Percentiles rank a stretch among this genome's conserved stretches.
These are phyloP conservation scores for Umbelopsis vinacea DNA, from an alignment of 192 early-diverging fungal species.

Conservation along the genomic window DNA sequence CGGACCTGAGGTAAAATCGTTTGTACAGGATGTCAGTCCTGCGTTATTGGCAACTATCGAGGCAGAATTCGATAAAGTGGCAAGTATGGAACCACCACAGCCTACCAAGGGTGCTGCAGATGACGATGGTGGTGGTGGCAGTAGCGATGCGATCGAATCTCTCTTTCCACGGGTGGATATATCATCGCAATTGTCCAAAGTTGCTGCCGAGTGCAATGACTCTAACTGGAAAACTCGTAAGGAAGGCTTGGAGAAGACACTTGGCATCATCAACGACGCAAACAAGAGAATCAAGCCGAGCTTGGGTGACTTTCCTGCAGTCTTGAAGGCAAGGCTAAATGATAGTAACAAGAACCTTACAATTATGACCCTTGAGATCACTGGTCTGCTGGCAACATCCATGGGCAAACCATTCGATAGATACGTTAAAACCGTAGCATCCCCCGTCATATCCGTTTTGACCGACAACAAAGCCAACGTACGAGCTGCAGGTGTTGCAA, in stretches of 20 bases:
- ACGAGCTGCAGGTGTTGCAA: slow-evolving; percentile 72
- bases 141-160: slow-evolving; percentile 73
- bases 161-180: slow-evolving; percentile 91
- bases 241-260: slow-evolving; percentile 85
- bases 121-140: slow-evolving; percentile 19
- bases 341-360: slow-evolving; percentile 94
- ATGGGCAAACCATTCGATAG: slow-evolving; percentile 89
- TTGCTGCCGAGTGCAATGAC: slow-evolving; percentile 70
- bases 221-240: slow-evolving; percentile 94
- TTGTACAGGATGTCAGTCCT: slow-evolving; percentile 88
- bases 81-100: slow-evolving; percentile 64
- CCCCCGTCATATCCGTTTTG: slow-evolving; percentile 73
- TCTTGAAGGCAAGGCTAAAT: slow-evolving; percentile 81
- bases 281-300: slow-evolving; percentile 86
- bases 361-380: slow-evolving; percentile 80
- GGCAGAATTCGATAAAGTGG: slow-evolving; percentile 92
- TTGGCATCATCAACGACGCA: slow-evolving; percentile 71
- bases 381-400: slow-evolving; percentile 73
- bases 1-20: slow-evolving; percentile 81
- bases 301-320: slow-evolving; percentile 75
- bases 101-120: slow-evolving; percentile 56
- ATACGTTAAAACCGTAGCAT: slow-evolving; percentile 69
- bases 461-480: slow-evolving; percentile 93
- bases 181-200: slow-evolving; percentile 58
- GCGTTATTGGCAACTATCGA: slow-evolving; percentile 84